Percentiles rank a stretch among this genome's conserved stretches.
These are phyloP conservation scores for Lachancea lanzarotensis DNA, from an alignment of 805 yeast genomes.

Conservation along the genomic window DNA sequence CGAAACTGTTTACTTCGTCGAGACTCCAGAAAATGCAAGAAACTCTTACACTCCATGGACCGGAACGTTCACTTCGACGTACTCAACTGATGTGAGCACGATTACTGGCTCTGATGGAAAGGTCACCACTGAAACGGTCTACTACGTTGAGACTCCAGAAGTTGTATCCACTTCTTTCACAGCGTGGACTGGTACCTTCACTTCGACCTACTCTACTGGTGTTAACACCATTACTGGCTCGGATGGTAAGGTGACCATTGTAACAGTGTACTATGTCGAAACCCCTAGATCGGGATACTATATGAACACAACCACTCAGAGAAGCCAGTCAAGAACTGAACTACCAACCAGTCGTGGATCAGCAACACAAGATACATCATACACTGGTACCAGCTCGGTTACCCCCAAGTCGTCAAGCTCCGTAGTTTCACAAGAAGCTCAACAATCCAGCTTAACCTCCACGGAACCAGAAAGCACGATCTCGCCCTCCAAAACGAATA, in stretches of 20 bases:
- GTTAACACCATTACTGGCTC: constrained; percentile 7
- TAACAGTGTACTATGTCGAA: constrained; percentile 13
- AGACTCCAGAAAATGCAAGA: constrained; percentile 6
- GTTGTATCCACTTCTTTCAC: constrained; percentile 11
- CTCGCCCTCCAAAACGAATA: no score
- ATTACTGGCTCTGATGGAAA: constrained; percentile 9
- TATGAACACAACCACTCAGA: no score
- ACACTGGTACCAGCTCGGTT: no score
- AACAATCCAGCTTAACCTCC: no score
- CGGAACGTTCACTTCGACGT: constrained; percentile 8
- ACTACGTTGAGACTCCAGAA: constrained; percentile 15
- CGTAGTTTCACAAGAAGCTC: no score
- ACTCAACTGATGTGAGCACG: constrained; percentile 9
- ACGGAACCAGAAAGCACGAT: no score
- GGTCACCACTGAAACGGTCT: constrained; percentile 11
- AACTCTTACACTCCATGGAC: constrained; percentile 6
- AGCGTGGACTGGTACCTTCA: constrained; percentile 11
- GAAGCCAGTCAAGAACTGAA: no score
- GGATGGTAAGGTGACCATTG: constrained; percentile 12
- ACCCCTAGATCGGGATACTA: constrained; percentile 8
- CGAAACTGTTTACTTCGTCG: constrained; percentile 10
- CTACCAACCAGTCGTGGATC: no score
- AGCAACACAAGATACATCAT: no score
- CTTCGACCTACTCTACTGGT: not conserved
- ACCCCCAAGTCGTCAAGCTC: no score